Conservation (phyloP, 139 green algal genomes). For the Zygnema circumcarinatum region DNA sequence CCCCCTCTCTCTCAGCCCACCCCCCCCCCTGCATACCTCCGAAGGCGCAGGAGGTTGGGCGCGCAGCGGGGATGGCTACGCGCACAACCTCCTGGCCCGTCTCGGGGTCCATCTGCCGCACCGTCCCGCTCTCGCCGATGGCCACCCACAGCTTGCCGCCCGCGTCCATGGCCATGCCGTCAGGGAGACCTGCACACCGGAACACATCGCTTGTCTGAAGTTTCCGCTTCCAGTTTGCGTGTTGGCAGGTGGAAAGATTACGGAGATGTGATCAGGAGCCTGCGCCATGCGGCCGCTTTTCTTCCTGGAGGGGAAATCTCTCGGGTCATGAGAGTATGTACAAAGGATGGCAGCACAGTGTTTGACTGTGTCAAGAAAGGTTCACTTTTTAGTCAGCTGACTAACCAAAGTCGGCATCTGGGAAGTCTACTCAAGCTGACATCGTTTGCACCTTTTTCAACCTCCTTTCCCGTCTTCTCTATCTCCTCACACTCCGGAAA, state of each 20-base stretch:
- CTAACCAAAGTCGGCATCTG: too few relatives aligned
- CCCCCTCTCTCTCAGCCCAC: too few relatives aligned
- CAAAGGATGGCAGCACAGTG: not conserved
- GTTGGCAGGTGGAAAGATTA: not conserved
- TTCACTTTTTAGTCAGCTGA: too few relatives aligned
- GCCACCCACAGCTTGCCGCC: constrained; percentile 76
- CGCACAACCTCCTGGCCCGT: constrained; percentile 64
- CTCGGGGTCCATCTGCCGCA: constrained; percentile 66
- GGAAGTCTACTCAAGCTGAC: too few relatives aligned
- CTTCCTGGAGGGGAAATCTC: not conserved
- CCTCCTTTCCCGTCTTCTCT: not conserved
- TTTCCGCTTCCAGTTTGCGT: not conserved
- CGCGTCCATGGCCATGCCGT: constrained; percentile 71
- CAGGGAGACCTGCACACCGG: constrained; percentile 50
- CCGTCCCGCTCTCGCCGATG: constrained; percentile 65
- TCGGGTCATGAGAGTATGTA: not conserved
- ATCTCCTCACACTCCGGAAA: constrained; percentile 21
- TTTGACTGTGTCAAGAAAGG: not conserved
- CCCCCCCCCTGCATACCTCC: too few relatives aligned
- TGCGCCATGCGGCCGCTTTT: not conserved
- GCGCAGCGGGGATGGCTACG: constrained; percentile 33
- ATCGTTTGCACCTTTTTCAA: constrained; percentile 15
- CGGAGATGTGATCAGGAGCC: not conserved
- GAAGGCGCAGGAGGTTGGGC: constrained; percentile 52
- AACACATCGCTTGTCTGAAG: constrained; percentile 7